Evolutionary conservation across 2,329 filamentous ascomycete genomes (phyloP), one percentile per base, ranked within the genome.

Genomic region (Westerdykella aurantiaca): DNA sequence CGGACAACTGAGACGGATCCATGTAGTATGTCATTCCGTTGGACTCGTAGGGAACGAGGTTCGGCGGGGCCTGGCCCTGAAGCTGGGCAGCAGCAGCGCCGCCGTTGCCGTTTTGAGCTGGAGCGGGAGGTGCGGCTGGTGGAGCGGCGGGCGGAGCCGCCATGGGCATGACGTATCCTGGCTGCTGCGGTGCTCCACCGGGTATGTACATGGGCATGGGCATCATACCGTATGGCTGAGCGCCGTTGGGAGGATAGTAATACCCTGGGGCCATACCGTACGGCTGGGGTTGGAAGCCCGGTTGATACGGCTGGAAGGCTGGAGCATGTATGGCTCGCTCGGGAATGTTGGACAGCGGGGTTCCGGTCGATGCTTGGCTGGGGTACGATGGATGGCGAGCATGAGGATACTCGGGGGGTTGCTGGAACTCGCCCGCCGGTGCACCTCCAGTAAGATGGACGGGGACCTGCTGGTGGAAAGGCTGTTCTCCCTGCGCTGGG

Each of bases 1-100:
- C 10, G 7, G 25, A 12, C 38, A 90, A 72, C 60, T 89, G 84
- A n/a, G 82, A 77, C 6, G 87, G 78, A 60, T 95, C 86, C 58
- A 89, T 90, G 64, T 95, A 98, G 67, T 95, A 97, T 1, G 95
- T 89, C 79, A 94, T 97, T 49, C 93, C 93, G 55, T 95, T 95
- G 51, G 84, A 83, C 71, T 97, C 91, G 66, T 96, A 90, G 0
- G 88, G 88, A 16, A 85, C 77, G 45, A 79, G 79, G 14, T 74
- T 75, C 3, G 71, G 68, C 11, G 25, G 25, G 11, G 2, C 7
- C 51, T 78, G 80, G 6, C 51, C 57, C 22, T 14, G 33, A 6
- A 7, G 10, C 33, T 16, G n/a, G 6, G 33, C n/a, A 14, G n/a
- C 33, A 9, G 33, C 33, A 18, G 9, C 13, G 17, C 21, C 37